Base-by-base conservation (phyloP, 2,329 filamentous ascomycete genomes). In the Monosporascus sp. region DNA sequence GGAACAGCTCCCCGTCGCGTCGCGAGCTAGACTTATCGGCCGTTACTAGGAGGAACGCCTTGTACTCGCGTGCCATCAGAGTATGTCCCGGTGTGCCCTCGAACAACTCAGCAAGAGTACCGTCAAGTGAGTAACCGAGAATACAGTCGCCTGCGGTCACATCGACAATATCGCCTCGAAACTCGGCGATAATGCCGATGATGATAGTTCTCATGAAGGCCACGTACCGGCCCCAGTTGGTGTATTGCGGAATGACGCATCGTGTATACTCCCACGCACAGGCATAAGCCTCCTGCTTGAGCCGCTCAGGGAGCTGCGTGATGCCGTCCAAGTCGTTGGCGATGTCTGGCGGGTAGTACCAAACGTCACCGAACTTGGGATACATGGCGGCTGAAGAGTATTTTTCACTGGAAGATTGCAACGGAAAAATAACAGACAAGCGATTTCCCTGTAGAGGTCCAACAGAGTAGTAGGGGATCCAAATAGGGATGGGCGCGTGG, bases 261-360 rank as follows among this genome's bases (percentile, higher is more conserved):
- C 62, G 48, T 2, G 59, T 54, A 41, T 66, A 66, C 51, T 65
- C 61, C 57, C 59, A 66, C 0, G 61, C 62, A 11, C 53, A 59
- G 8, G 59, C 60, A 7, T 61, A 45, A 2, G 52, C 46, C 47
- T 66, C 62, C 25, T 27, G 25, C 25, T 27, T 27, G 25, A 27
- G 25, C 25, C 25, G 7, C 25, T 27, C 25, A 9, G 7, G 7
- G 25, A 27, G 25, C 8, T 27, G 7, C 1, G 25, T 27, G 25
- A 27, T 27, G 25, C 6, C 25, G 25, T 27, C 2, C 25, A 27
- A 3, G 25, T 27, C 25, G 8, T 27, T 27, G 25, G 25, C 25
- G 25, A 27, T 27, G 25, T 27, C 25, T 9, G 25, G 8, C 25
- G 25, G 25, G 25, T 27, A 27, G 8, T 27, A 27, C 25, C 25